Evolutionary conservation across 768 basidiomycete genomes (phyloP).

Genomic region (Leucocoprinus leucothites): DNA sequence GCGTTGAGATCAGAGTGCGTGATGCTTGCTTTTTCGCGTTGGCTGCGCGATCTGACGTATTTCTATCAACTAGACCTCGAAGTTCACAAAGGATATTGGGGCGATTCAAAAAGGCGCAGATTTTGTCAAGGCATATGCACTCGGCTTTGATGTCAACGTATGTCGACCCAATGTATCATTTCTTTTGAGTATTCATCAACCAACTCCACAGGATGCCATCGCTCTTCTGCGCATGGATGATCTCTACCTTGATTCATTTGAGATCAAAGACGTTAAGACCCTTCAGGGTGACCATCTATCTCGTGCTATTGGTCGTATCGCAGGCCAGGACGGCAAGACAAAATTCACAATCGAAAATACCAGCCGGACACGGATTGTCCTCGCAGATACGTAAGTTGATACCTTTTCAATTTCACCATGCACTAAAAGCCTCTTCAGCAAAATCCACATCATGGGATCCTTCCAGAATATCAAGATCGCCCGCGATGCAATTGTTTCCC

Average conservation of each 20-base stretch:
- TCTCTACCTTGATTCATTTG: conserved; percentile 96
- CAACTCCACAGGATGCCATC: conserved; percentile 75
- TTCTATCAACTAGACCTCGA: conserved; percentile 67
- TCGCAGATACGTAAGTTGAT: conserved; percentile 89
- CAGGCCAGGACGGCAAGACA: conserved; percentile 97
- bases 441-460: conserved; percentile 98
- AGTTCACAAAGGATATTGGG: conserved; percentile 89
- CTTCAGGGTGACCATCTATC: conserved; percentile 96
- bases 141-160: conserved; percentile 96
- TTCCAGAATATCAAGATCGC: conserved; percentile 99
- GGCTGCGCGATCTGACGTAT: background rate
- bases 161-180: conserved; percentile 4
- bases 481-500: conserved; percentile 90
- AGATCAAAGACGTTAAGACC: conserved; percentile 99
- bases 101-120: conserved; percentile 96
- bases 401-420: background rate
- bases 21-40: background rate
- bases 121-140: conserved; percentile 90
- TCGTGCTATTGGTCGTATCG: conserved; percentile 98
- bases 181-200: background rate
- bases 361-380: conserved; percentile 94
- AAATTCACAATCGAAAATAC: conserved; percentile 99
- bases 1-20: conserved; percentile 90
- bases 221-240: conserved; percentile 95
- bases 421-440: conserved; percentile 42